Percentiles rank a stretch among this genome's conserved stretches.
Evolutionary conservation across 805 yeast genomes (phyloP).

Genomic region (Saccharomyces jurei): DNA sequence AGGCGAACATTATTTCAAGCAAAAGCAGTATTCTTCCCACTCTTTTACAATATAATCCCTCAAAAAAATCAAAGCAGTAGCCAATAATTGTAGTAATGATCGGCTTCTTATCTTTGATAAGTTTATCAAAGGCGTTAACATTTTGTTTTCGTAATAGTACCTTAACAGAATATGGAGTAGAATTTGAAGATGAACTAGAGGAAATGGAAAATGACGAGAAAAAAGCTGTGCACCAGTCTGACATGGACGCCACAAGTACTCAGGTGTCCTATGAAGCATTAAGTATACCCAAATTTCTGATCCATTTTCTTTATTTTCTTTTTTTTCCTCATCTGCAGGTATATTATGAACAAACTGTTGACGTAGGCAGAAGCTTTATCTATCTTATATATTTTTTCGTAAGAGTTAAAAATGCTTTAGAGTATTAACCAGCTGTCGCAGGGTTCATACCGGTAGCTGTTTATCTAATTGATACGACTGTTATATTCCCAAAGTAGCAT

Average conservation of each 20-base stretch:
- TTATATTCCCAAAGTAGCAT: too few relatives aligned
- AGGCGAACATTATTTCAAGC: constrained; percentile 1
- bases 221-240: constrained; percentile 28
- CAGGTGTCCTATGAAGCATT: constrained; percentile 31
- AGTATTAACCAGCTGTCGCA: too few relatives aligned
- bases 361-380: neutral
- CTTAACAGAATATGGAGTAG: neutral
- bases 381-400: neutral
- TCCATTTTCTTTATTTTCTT: constrained; percentile 3
- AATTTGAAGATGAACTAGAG: neutral
- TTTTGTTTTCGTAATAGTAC: constrained; percentile 1
- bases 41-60: too few relatives aligned
- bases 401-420: too few relatives aligned
- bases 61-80: neutral
- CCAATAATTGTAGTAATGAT: neutral
- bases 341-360: neutral
- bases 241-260: constrained; percentile 23
- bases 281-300: constrained; percentile 35
- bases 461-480: too few relatives aligned
- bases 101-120: constrained; percentile 1
- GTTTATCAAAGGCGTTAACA: constrained; percentile 1
- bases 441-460: too few relatives aligned
- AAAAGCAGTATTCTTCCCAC: neutral
- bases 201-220: constrained; percentile 18
- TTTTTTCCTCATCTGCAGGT: neutral